Evolutionary conservation across 306 rosid species (phyloP).

Genomic region (Medicago arabica): DNA sequence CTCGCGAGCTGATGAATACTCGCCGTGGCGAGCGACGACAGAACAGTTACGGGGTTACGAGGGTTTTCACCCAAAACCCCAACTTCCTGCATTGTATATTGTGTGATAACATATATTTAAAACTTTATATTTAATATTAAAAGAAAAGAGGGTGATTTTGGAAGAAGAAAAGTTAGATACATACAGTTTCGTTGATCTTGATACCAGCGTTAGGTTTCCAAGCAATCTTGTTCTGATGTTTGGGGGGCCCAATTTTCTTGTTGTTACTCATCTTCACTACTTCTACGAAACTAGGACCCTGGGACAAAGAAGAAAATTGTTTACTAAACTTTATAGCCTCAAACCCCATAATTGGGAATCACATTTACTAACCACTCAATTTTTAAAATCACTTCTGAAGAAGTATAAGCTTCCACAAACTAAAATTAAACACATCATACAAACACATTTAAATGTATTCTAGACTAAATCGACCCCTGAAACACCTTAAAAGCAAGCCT

Average conservation of each 20-base stretch:
- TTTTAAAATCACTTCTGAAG: neutral
- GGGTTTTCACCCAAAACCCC: no score
- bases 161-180: conserved; percentile 29
- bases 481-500: neutral
- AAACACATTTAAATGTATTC: neutral
- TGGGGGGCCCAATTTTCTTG: conserved; percentile 55
- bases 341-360: neutral
- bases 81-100: conserved; percentile 62
- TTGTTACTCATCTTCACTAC: conserved; percentile 52
- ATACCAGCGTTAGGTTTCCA: conserved; percentile 89
- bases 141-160: neutral
- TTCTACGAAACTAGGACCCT: neutral
- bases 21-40: no score
- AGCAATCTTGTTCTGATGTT: conserved; percentile 80
- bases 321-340: neutral
- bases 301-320: neutral
- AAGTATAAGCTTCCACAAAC: neutral
- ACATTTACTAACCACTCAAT: neutral
- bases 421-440: neutral
- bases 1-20: no score
- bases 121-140: neutral
- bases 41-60: no score
- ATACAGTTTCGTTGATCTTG: conserved; percentile 87
- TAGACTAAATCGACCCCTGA: neutral
- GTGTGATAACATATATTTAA: neutral